Conservation (phyloP, 1,284 basidiomycete species). For the Ustilago curta region DNA sequence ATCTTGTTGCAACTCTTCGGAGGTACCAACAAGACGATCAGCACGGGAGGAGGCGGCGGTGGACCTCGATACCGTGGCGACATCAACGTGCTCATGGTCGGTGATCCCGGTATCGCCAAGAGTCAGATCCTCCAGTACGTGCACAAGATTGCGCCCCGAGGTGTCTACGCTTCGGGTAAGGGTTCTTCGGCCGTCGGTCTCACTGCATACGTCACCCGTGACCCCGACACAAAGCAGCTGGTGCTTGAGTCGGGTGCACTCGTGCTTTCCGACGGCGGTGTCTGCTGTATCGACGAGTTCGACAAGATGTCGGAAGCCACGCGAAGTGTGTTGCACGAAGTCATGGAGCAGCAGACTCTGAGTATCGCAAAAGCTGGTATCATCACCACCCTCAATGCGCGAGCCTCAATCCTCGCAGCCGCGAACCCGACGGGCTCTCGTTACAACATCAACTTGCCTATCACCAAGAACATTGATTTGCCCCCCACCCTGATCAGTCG, state of each 20-base stretch:
- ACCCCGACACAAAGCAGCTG: constrained; percentile 96
- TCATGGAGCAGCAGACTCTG: constrained; percentile 99
- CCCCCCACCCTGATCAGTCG: constrained; percentile 97
- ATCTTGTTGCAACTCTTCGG: constrained; percentile 95
- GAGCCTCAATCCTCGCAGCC: constrained; percentile 95
- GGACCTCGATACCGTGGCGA: constrained; percentile 96
- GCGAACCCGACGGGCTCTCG: constrained; percentile 97
- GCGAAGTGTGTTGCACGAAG: constrained; percentile 95
- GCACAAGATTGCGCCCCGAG: constrained; percentile 96
- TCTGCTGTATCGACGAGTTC: constrained; percentile 99
- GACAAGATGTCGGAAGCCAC: constrained; percentile 99
- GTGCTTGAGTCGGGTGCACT: constrained; percentile 97
- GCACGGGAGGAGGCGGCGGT: constrained; percentile 90
- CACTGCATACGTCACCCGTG: constrained; percentile 96
- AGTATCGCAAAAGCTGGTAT: constrained; percentile 99
- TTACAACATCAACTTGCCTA: constrained; percentile 89
- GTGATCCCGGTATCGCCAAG: constrained; percentile 98
- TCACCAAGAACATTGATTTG: constrained; percentile 77
- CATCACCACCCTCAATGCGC: constrained; percentile 96
- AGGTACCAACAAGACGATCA: constrained; percentile 95
- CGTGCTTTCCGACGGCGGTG: constrained; percentile 95
- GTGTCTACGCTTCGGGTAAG: constrained; percentile 87
- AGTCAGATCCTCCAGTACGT: constrained; percentile 91
- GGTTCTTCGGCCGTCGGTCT: constrained; percentile 98
- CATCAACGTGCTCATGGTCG: constrained; percentile 96